Evolutionary conservation across 2,329 filamentous ascomycete genomes (phyloP).

Genomic region (Elsinoe necatrix): DNA sequence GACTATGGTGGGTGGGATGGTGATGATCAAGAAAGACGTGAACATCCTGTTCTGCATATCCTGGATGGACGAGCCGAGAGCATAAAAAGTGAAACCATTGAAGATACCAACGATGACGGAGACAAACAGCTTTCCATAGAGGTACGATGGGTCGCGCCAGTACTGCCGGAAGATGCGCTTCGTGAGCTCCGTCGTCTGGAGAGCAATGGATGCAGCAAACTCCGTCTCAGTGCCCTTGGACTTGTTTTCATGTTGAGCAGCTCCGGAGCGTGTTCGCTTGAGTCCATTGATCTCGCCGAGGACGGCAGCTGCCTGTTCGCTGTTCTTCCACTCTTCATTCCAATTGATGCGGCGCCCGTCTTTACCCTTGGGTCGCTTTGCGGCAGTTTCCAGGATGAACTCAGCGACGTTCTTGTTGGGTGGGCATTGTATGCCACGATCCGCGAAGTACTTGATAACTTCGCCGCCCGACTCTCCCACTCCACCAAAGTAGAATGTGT

Average conservation of each 20-base stretch:
- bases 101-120: slow-evolving; percentile 65
- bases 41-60: slow-evolving; percentile 75
- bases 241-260: slow-evolving; percentile 27
- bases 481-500: slow-evolving; percentile 65
- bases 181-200: slow-evolving; percentile 59
- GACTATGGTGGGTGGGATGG: slow-evolving; percentile 60
- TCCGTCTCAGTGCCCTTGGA: slow-evolving; percentile 23
- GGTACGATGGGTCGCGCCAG: slow-evolving; percentile 68
- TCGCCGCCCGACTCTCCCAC: slow-evolving; percentile 58
- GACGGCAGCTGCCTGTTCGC: slow-evolving; percentile 51
- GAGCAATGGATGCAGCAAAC: slow-evolving; percentile 56
- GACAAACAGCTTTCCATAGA: slow-evolving; percentile 69
- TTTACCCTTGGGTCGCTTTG: slow-evolving; percentile 44
- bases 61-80: slow-evolving; percentile 54
- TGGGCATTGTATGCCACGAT: slow-evolving; percentile 58
- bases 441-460: slow-evolving; percentile 59
- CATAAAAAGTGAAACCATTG: slow-evolving; percentile 71
- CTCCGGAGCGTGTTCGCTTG: slow-evolving; percentile 47
- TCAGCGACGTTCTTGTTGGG: slow-evolving; percentile 58
- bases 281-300: slow-evolving; percentile 59
- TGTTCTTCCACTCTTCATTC: slow-evolving; percentile 66
- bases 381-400: slow-evolving; percentile 58
- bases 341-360: slow-evolving; percentile 57
- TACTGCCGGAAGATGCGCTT: slow-evolving; percentile 63
- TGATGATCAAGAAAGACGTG: slow-evolving; percentile 52